Base-by-base conservation (phyloP, 345 rosid genomes). In the Angophora floribunda region DNA sequence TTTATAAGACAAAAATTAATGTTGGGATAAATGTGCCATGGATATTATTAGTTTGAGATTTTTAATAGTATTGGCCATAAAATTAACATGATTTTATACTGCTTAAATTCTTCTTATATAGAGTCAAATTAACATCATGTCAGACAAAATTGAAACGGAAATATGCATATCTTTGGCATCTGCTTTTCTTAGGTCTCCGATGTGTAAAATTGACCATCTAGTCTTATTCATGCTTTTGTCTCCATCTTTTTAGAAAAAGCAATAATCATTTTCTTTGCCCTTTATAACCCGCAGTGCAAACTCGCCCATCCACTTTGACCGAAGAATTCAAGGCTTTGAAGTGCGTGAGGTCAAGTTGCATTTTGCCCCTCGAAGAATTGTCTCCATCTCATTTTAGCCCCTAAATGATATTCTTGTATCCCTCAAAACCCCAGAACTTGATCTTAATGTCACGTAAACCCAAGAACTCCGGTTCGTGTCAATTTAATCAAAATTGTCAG, bases 21-120 rank as follows among this genome's bases (percentile, higher is more conserved):
- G 22, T 63, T n/a, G 13, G 9, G 41, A 2, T n/a, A 63, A 63
- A 3, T 19, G 14, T 36, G 26, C 17, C 7, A 19, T 14, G 7
- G 17, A 7, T 5, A 36, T 13, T 9, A 3, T 2, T 7, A 0
- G 4, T 19, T 75, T 41, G 49, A 0, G 10, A 75, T 70, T 17
- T 75, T 36, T 75, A 75, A 41, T 36, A 14, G 47, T 36, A 41
- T 75, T 75, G 82, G 14, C 49, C 1, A 7, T 36, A 19, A 9
- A 41, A 75, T 75, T 75, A 70, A 70, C 82, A 11, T 70, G 26
- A 70, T 70, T 70, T 36, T 70, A 36, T 17, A 47, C n/a, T 6
- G 14, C 7, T 21, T 9, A 17, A 70, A 70, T 70, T 8, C 26
- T 9, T 36, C 49, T 70, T 70, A 36, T 70, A 70, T 36, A 4